Evolutionary conservation across 768 basidiomycete species (phyloP).

Genomic region (Chalciporus chontae): DNA sequence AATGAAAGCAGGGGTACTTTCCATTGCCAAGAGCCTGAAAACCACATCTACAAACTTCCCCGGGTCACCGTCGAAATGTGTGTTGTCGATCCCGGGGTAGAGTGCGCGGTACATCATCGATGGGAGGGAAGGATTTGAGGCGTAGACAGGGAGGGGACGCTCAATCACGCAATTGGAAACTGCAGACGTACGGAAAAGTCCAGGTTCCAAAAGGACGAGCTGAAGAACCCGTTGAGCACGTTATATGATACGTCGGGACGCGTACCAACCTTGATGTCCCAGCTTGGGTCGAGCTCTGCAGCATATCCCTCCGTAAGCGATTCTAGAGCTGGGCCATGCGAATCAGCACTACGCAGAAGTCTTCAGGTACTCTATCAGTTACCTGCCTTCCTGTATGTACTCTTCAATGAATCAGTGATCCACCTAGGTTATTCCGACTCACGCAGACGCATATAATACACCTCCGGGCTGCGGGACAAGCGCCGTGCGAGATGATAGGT

Average conservation of each 20-base stretch:
- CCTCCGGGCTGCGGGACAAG: conserved; percentile 15
- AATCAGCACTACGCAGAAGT: not conserved
- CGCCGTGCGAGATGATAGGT: conserved; percentile 32
- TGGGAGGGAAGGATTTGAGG: conserved; percentile 25
- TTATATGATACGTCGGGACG: not conserved
- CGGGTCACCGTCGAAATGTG: conserved; percentile 22
- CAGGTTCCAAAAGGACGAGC: conserved; percentile 23
- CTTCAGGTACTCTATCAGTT: not conserved
- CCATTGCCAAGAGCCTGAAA: conserved; percentile 14
- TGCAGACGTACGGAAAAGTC: conserved; percentile 22
- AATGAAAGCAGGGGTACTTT: conserved; percentile 15
- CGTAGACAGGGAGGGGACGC: conserved; percentile 15
- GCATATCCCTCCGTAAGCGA: conserved; percentile 29
- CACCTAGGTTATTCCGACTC: conserved; percentile 7
- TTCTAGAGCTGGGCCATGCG: conserved; percentile 29
- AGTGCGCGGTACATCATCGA: conserved; percentile 22
- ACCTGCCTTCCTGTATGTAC: conserved; percentile 18
- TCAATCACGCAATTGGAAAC: conserved; percentile 9
- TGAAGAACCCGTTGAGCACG: conserved; percentile 2
- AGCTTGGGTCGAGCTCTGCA: conserved; percentile 32
- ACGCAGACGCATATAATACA: conserved; percentile 28
- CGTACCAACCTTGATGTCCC: conserved; percentile 33
- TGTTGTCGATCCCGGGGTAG: conserved; percentile 15
- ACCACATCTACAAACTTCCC: conserved; percentile 20
- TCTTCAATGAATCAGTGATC: not conserved